Evolutionary conservation across 495 filamentous ascomycete species (phyloP).

Genomic region (Daldinia caldariorum): DNA sequence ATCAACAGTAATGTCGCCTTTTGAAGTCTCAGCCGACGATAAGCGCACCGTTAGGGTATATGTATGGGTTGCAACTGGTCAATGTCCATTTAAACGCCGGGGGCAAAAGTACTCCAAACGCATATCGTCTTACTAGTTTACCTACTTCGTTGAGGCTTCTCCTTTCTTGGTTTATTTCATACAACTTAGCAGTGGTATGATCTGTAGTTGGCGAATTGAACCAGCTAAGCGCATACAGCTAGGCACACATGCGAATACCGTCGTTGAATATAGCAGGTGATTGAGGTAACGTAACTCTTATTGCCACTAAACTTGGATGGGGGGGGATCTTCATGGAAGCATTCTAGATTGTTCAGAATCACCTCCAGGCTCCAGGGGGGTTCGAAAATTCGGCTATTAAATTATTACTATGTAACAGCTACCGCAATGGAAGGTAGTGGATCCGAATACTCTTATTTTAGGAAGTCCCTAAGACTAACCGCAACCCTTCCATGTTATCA

Average conservation of each 20-base stretch:
- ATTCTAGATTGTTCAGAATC: slow-evolving; percentile 33
- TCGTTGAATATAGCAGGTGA: neutral
- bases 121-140: slow-evolving; percentile 11
- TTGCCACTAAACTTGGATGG: slow-evolving; percentile 28
- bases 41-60: slow-evolving; percentile 29
- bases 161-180: neutral
- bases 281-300: slow-evolving; percentile 28
- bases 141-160: neutral
- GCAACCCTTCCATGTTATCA: slow-evolving; percentile 24
- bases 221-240: neutral
- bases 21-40: slow-evolving; percentile 25
- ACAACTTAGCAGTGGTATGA: neutral
- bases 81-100: slow-evolving; percentile 24
- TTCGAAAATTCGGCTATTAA: neutral
- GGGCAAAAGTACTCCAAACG: slow-evolving; percentile 4
- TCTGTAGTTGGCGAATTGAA: neutral
- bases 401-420: neutral
- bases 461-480: slow-evolving; percentile 18
- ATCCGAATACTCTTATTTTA: slow-evolving; percentile 20
- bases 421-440: slow-evolving; percentile 5
- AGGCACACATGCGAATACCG: slow-evolving; percentile 5
- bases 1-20: neutral
- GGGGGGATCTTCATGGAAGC: slow-evolving; percentile 19
- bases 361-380: slow-evolving; percentile 4
- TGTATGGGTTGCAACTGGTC: slow-evolving; percentile 37